Percentiles rank a stretch among this genome's conserved stretches.
These are phyloP conservation scores for Rhododendron kiyosumense DNA, from an alignment of 148 eudicot genomes.

Conservation along the genomic window DNA sequence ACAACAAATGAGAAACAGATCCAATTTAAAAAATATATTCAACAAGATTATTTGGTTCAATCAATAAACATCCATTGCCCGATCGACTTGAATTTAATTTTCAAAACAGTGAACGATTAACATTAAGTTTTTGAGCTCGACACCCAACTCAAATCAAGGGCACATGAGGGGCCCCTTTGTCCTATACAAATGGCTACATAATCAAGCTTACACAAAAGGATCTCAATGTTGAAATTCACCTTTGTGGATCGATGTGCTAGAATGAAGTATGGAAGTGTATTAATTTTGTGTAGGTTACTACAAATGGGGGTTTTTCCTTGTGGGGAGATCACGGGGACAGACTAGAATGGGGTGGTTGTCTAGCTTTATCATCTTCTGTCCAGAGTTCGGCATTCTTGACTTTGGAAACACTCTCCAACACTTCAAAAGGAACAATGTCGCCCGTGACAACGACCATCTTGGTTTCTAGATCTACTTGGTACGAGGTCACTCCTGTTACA, in stretches of 20 bases:
- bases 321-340: neutral
- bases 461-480: conserved; percentile 77
- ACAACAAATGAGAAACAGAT: neutral
- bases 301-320: neutral
- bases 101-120: too few relatives aligned
- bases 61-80: neutral
- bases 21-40: neutral
- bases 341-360: neutral
- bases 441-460: conserved; percentile 91
- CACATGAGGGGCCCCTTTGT: too few relatives aligned
- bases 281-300: neutral
- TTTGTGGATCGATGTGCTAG: neutral
- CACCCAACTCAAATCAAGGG: too few relatives aligned
- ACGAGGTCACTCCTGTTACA: conserved; percentile 65
- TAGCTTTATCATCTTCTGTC: conserved; percentile 27
- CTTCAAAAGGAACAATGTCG: conserved; percentile 75
- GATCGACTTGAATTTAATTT: too few relatives aligned
- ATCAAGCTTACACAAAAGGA: neutral
- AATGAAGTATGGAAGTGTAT: neutral
- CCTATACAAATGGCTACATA: neutral
- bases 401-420: conserved; percentile 73
- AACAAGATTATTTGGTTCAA: neutral
- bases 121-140: too few relatives aligned
- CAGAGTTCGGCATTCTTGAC: conserved; percentile 75
- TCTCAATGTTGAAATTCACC: neutral